These are phyloP conservation scores for Rhizopogon sp. DNA, from an alignment of 768 basidiomycete species.

Conservation along the genomic window DNA sequence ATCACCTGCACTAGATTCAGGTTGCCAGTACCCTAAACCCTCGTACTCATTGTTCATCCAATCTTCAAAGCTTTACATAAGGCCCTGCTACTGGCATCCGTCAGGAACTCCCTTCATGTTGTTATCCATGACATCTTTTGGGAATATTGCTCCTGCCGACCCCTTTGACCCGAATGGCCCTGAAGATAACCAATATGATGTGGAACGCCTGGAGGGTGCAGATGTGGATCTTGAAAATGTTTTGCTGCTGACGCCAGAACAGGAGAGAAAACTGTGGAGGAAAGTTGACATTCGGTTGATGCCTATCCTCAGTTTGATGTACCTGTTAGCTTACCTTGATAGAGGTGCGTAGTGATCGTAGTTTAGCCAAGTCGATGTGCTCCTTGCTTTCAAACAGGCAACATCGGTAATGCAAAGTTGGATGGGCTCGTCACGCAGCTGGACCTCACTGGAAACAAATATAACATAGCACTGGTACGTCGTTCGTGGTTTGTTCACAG, in stretches of 20 bases:
- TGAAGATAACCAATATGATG: too few species aligned
- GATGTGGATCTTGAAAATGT: neutral
- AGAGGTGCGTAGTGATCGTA: conserved; percentile 34
- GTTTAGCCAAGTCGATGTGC: neutral
- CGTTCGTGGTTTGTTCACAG: neutral
- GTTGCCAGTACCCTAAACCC: too few species aligned
- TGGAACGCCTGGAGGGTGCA: neutral
- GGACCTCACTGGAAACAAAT: conserved; percentile 50
- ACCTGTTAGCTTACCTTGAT: conserved; percentile 61
- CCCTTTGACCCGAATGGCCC: too few species aligned
- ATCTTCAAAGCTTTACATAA: too few species aligned
- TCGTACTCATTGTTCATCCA: too few species aligned
- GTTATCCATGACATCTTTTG: too few species aligned
- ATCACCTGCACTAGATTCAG: too few species aligned
- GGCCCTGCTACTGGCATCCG: too few species aligned
- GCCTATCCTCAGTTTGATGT: conserved; percentile 56
- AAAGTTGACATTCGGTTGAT: conserved; percentile 56
- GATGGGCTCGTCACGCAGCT: conserved; percentile 58
- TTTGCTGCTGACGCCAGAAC: conserved; percentile 18
- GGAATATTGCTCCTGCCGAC: too few species aligned
- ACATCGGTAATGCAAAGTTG: conserved; percentile 66
- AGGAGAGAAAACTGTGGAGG: conserved; percentile 51
- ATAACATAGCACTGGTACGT: conserved; percentile 61
- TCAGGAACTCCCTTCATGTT: too few species aligned
- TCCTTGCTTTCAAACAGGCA: conserved; percentile 31